Evolutionary conservation across 1,284 basidiomycete species (phyloP), one percentile per base, ranked within the genome.

Genomic region (Tremellales sp.): DNA sequence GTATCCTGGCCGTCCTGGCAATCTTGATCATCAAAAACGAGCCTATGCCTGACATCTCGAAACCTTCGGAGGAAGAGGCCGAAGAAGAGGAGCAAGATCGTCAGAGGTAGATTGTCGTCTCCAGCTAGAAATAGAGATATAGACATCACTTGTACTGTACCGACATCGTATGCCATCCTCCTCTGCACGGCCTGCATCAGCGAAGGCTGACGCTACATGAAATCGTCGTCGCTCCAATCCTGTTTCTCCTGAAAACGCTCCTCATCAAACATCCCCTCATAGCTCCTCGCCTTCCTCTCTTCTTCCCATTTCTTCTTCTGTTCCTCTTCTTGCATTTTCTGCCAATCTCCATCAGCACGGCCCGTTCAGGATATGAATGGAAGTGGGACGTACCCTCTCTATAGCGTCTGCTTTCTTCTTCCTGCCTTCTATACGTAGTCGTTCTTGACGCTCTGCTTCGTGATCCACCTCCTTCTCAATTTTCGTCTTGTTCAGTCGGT

Each of bases 401-500:
- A 69, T 73, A 1, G 87, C 88, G 2, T 79, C 81, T 0, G 76
- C 79, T 47, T 87, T 82, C 58, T 86, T 85, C 29, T 76, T 74
- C 4, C 82, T 80, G 26, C 80, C 82, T 72, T 93, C 89, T 49
- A 78, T 77, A 63, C 88, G 86, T 53, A 88, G 71, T n/a, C 91
- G 80, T 17, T 92, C 90, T 40, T 90, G 78, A 17, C 81, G 79
- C 61, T 96, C 91, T 51, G 86, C 82, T 68, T 97, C 93, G 63
- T 96, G 91, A 64, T 97, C 89, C 3, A 97, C 90, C 45, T 83
- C 79, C 36, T 79, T 79, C 72, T 88, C 88, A 39, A 82, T 75
- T 65, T 93, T 97, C 12, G 93, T 97, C 77, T 97, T 98, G 76
- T 93, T 94, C 41, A 98, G 75, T 17, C 94, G 81, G 65, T 97